These are phyloP conservation scores for Candida takata DNA, from an alignment of 805 yeast genomes.

Conservation along the genomic window DNA sequence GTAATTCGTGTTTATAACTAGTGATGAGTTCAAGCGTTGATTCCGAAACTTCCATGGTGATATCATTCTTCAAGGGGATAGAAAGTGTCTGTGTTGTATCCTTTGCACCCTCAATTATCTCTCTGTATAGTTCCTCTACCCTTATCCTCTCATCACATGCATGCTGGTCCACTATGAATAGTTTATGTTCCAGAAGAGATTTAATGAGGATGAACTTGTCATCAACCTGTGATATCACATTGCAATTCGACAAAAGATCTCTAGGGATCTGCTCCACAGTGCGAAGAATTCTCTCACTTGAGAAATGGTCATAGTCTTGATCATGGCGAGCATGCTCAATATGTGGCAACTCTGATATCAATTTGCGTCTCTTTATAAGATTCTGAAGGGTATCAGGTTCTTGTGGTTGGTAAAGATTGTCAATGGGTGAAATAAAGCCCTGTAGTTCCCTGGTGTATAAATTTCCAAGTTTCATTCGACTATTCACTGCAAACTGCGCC, in stretches of 20 bases:
- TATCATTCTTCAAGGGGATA: constrained; percentile 5
- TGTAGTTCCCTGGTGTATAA: constrained; percentile 9
- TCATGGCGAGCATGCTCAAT: background rate
- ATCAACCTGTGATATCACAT: constrained; percentile 53
- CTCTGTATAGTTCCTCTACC: constrained; percentile 44
- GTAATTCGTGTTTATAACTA: constrained; percentile 25
- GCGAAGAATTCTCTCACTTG: background rate
- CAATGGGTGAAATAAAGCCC: constrained; percentile 5
- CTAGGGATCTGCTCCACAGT: constrained; percentile 9
- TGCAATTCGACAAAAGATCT: constrained; percentile 18
- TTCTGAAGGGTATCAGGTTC: constrained; percentile 3
- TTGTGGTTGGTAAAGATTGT: no score
- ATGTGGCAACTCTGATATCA: constrained; percentile 1
- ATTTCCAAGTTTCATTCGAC: constrained; percentile 9
- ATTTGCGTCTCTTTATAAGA: constrained; percentile 6
- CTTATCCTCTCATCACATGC: constrained; percentile 74
- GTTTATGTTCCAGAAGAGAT: constrained; percentile 1
- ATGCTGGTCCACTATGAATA: constrained; percentile 67
- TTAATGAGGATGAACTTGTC: constrained; percentile 53
- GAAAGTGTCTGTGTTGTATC: constrained; percentile 18
- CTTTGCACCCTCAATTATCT: constrained; percentile 27
- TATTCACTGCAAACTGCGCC: constrained; percentile 1
- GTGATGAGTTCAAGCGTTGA: constrained; percentile 29
- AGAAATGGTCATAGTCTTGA: background rate
- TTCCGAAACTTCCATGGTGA: constrained; percentile 16